Conservation (phyloP, 2,329 filamentous ascomycete genomes). For the Teratosphaeria epicoccoides region DNA sequence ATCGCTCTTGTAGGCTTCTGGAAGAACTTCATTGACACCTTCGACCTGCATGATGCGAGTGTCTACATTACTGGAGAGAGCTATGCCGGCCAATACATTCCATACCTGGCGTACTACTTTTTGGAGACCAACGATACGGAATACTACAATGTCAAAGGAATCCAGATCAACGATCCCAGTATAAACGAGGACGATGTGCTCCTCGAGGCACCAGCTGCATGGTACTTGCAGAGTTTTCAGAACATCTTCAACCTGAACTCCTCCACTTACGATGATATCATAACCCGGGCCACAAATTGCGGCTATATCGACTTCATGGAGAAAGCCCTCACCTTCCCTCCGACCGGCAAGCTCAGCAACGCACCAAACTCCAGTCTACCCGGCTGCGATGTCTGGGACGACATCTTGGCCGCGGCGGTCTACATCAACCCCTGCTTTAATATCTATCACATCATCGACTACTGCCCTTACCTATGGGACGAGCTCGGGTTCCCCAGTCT, state of each 20-base stretch:
- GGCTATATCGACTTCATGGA: conserved; percentile 38
- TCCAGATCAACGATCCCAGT: conserved; percentile 26
- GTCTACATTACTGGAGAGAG: conserved; percentile 29
- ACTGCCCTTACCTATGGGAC: conserved; percentile 20
- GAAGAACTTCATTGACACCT: conserved; percentile 43
- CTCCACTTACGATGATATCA: conserved; percentile 29
- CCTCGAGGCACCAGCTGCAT: conserved; percentile 13
- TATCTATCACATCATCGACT: conserved; percentile 23
- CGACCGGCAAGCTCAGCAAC: conserved; percentile 14
- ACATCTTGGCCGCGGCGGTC: conserved; percentile 21
- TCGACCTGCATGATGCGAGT: conserved; percentile 40
- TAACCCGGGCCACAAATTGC: conserved; percentile 25
- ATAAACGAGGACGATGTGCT: conserved; percentile 40
- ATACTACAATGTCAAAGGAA: conserved; percentile 24
- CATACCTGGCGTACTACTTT: conserved; percentile 25
- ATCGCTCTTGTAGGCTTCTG: too few species aligned
- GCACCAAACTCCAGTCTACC: conserved; percentile 5
- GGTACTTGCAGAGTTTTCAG: conserved; percentile 11
- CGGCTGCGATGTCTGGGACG: conserved; percentile 24
- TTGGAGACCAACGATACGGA: conserved; percentile 18
- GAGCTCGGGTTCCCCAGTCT: conserved; percentile 14
- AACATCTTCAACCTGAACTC: conserved; percentile 35
- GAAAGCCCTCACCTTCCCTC: conserved; percentile 34
- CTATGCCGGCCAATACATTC: conserved; percentile 23
- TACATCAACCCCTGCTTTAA: conserved; percentile 26